Evolutionary conservation across 2,329 filamentous ascomycete genomes (phyloP), one percentile per base, ranked within the genome.

Genomic region (Pseudogymnoascus sp.): DNA sequence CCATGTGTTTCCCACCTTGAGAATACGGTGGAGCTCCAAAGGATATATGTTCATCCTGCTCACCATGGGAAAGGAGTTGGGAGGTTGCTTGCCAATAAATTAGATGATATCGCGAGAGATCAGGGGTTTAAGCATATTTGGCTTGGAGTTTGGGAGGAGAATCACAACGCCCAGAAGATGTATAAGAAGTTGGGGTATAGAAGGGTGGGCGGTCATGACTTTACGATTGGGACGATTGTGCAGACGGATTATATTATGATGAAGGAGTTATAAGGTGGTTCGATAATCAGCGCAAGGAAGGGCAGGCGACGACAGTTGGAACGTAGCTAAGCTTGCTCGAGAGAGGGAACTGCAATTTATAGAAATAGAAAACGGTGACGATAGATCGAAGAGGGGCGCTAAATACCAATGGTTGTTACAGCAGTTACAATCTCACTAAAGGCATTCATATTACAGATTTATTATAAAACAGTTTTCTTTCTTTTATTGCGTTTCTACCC

Each of bases 81-180:
- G 3, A 73, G 67, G 58, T 63, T 67, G 30, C 65, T 77, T n/a
- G 70, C 68, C 41, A 62, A 60, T 8, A 63, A 58, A 14, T 62
- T 72, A 9, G 73, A 74, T 63, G 64, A 60, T 1, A 66, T 75
- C 62, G 76, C 76, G 1, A 66, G 68, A 50, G 64, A 70, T 4
- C 68, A 73, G 28, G 76, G 73, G 0, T 77, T 73, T 33, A 68
- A 65, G 57, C 68, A 74, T 25, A 68, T 79, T 15, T 80, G 77
- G 77, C 66, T 80, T 8, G 77, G 77, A 0, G 77, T 79, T 8
- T 80, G 77, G 77, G 75, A 80, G 58, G 74, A 78, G 63, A 80
- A 79, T 59, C 36, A 60, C 1, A 71, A 66, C 30, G 76, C 77
- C 0, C 69, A 72, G 22, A 70, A 62, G 35, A 69, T 75, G 4